Conservation (phyloP, 208 protist species). For the Acanthamoeba rhysodes region DNA sequence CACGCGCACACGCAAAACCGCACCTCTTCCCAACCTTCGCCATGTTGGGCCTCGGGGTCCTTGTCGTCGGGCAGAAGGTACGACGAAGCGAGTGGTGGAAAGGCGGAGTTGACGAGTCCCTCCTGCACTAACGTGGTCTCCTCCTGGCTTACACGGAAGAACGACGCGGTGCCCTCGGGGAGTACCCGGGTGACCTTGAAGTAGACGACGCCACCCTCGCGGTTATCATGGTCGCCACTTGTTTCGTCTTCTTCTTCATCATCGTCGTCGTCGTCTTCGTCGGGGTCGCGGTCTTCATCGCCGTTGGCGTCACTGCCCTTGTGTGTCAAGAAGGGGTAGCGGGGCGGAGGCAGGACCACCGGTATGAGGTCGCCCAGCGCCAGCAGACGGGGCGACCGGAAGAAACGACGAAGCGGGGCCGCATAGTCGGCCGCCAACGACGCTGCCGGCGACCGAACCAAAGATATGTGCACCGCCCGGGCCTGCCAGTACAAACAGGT, state of each 20-base stretch:
- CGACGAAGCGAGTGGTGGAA: not conserved
- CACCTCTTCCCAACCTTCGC: slow-evolving; percentile 49
- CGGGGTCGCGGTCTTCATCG: slow-evolving; percentile 49
- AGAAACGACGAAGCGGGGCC: slow-evolving; percentile 31
- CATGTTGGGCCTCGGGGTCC: not conserved
- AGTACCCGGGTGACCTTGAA: slow-evolving; percentile 68
- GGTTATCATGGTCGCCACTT: not conserved
- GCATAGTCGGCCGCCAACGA: not conserved
- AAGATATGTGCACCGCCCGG: slow-evolving; percentile 17
- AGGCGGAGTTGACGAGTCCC: slow-evolving; percentile 50
- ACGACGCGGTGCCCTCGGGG: not conserved
- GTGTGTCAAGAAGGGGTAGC: not conserved
- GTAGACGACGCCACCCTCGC: slow-evolving; percentile 45
- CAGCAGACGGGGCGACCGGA: slow-evolving; percentile 36
- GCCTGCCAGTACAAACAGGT: not conserved
- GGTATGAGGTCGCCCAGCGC: slow-evolving; percentile 52
- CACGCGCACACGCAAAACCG: too few relatives aligned
- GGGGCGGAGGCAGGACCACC: slow-evolving; percentile 51
- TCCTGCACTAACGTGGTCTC: slow-evolving; percentile 71
- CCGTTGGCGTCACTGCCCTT: not conserved
- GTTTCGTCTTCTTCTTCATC: not conserved
- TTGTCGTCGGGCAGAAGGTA: slow-evolving; percentile 24
- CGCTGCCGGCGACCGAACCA: not conserved
- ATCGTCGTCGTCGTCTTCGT: slow-evolving; percentile 37
- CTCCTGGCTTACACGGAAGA: slow-evolving; percentile 61